phyloP scores from a whole-genome alignment of 1,139 yeast species.

The Suhomyces yuchorum region DNA sequence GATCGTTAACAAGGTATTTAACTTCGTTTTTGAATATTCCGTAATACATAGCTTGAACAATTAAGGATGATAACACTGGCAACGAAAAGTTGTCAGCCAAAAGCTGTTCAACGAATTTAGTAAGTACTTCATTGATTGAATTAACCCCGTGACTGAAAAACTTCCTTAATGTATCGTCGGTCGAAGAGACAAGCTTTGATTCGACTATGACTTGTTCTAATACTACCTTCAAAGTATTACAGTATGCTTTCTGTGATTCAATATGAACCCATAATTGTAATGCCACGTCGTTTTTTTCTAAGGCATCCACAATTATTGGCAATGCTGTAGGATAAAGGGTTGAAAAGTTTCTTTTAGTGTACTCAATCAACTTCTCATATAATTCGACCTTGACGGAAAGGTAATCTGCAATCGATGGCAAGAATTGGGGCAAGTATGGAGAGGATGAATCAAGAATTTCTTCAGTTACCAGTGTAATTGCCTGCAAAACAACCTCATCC shows the following conservation, averaged over 20 bases:
- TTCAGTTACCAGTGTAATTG: constrained; percentile 49
- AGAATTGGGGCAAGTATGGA: constrained; percentile 34
- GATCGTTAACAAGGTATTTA: constrained; percentile 29
- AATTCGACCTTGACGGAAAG: constrained; percentile 29
- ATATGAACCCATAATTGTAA: constrained; percentile 49
- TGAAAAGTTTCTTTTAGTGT: constrained; percentile 49
- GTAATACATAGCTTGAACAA: constrained; percentile 41
- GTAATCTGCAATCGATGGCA: constrained; percentile 31
- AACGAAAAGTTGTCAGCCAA: constrained; percentile 24
- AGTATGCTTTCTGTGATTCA: constrained; percentile 21
- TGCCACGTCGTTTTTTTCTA: constrained; percentile 63
- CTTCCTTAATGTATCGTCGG: constrained; percentile 26
- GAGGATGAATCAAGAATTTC: constrained; percentile 62
- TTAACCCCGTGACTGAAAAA: constrained; percentile 34
- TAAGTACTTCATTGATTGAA: constrained; percentile 39
- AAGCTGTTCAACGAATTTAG: constrained; percentile 32
- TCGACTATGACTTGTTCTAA: constrained; percentile 22
- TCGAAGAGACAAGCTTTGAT: constrained; percentile 11
- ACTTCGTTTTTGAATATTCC: constrained; percentile 50
- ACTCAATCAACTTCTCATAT: constrained; percentile 46
- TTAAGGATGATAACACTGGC: constrained; percentile 30
- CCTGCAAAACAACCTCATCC: constrained; percentile 45
- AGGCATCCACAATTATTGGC: constrained; percentile 43
- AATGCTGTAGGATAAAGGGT: constrained; percentile 30
- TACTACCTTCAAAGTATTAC: constrained; percentile 15